Conservation (phyloP, 2,329 filamentous ascomycete species). For the Cordyceps javanica region DNA sequence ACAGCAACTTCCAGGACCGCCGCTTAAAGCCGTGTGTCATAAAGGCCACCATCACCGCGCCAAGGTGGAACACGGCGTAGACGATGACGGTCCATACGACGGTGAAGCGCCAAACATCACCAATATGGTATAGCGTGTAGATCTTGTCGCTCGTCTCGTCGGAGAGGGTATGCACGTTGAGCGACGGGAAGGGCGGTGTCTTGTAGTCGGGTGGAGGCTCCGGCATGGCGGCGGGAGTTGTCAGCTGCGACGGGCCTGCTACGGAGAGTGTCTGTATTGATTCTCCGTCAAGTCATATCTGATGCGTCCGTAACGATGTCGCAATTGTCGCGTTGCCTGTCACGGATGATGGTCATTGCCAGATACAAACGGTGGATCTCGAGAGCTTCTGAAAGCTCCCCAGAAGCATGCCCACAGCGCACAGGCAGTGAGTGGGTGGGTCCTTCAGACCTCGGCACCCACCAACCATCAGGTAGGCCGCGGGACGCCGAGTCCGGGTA, state of each 20-base stretch:
- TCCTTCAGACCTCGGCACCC: slow-evolving; percentile 6
- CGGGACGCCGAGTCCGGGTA: neutral
- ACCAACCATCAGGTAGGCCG: neutral
- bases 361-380: neutral
- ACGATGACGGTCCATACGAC: slow-evolving; percentile 79
- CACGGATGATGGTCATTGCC: neutral
- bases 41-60: slow-evolving; percentile 65
- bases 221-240: slow-evolving; percentile 19
- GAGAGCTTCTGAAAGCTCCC: slow-evolving; percentile 8
- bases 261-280: too few relatives aligned
- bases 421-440: neutral
- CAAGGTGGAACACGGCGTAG: slow-evolving; percentile 68
- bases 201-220: slow-evolving; percentile 48
- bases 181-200: slow-evolving; percentile 69
- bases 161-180: slow-evolving; percentile 63
- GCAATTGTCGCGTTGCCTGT: neutral
- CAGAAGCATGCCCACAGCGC: neutral
- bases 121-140: slow-evolving; percentile 63
- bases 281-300: neutral
- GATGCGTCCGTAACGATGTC: neutral
- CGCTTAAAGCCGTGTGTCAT: slow-evolving; percentile 59
- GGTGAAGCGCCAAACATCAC: slow-evolving; percentile 83
- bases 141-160: slow-evolving; percentile 33
- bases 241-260: neutral
- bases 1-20: slow-evolving; percentile 56